Evolutionary conservation across 2,329 filamentous ascomycete genomes (phyloP).

Genomic region (Colletotrichum abscissum): DNA sequence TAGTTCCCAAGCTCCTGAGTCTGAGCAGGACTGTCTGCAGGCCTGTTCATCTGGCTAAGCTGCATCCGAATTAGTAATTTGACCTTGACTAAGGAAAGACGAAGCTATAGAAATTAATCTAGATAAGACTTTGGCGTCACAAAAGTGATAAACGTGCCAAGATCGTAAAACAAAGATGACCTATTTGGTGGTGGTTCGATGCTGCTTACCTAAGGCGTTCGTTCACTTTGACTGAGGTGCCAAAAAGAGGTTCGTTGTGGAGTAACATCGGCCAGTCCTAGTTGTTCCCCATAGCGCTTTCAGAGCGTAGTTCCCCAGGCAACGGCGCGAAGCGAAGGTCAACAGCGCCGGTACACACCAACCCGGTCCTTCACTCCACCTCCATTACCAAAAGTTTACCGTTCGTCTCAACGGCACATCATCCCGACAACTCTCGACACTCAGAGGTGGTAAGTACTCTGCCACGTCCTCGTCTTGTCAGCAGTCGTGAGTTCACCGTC

Average conservation of each 20-base stretch:
- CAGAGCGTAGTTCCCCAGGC: conserved; percentile 23
- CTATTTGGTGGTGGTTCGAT: neutral
- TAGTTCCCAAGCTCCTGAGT: neutral
- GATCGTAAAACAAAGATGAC: neutral
- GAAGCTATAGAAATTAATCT: no score
- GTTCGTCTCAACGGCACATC: conserved; percentile 29
- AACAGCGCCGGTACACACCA: conserved; percentile 30
- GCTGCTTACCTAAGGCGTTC: conserved; percentile 8
- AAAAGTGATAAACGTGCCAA: neutral
- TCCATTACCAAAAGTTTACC: conserved; percentile 32
- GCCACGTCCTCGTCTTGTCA: conserved; percentile 34
- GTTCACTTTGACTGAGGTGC: neutral
- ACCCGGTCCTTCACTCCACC: conserved; percentile 30
- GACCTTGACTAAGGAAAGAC: neutral
- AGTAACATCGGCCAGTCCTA: neutral
- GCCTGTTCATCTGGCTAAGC: neutral
- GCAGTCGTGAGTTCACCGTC: conserved; percentile 44
- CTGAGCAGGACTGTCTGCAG: neutral
- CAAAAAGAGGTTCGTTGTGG: conserved; percentile 2
- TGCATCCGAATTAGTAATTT: neutral
- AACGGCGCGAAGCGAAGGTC: conserved; percentile 34
- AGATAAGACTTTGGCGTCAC: neutral
- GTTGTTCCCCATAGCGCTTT: conserved; percentile 10
- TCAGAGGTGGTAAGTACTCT: conserved; percentile 16
- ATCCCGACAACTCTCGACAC: conserved; percentile 22